Base-by-base conservation (phyloP, 108 stramenopile species). In the Nitzschia palea region DNA sequence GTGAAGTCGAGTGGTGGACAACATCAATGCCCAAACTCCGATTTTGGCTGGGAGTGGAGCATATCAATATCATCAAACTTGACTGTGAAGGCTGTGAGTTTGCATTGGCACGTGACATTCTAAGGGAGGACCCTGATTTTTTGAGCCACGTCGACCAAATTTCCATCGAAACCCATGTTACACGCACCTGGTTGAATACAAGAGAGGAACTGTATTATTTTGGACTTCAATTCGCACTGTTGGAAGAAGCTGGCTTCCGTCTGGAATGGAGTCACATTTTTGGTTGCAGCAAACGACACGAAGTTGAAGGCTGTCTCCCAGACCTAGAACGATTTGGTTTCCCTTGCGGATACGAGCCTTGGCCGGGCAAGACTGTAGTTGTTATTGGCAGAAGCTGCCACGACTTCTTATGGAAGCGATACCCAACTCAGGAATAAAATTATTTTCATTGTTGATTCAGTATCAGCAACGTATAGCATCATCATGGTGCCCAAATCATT, bases 1-100 rank as follows among this genome's bases (percentile, higher is more conserved):
- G 62, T 14, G 58, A 32, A 37, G 78, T 62, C 10, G 82, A 86
- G 4, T 87, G 86, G 86, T 78, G 74, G 76, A 32, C 29, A 0
- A 66, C 81, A 9, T 60, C 57, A 22, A 62, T 87, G 67, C 83
- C 86, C 0, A 63, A 69, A 44, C 28, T 84, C 25, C 42, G 70
- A 34, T 55, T 71, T 22, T 86, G 65, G 43, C 55, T 86, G 27
- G 70, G 66, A 6, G 4, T 77, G 30, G 65, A 80, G 4, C 64
- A 80, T 32, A 55, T 86, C 34, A 45, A 77, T 37, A 66, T 82
- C 44, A 20, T 82, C 8, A 82, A 80, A 62, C 29, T 83, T 28
- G 81, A 86, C 52, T 86, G 85, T 57, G 85, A 86, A 59, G 85
- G 85, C 17, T 86, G 85, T 52, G 84, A 80, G 61, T 60, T 80